These are phyloP conservation scores for Trichoderma reesei DNA, from an alignment of 495 filamentous ascomycete genomes.

Conservation along the genomic window DNA sequence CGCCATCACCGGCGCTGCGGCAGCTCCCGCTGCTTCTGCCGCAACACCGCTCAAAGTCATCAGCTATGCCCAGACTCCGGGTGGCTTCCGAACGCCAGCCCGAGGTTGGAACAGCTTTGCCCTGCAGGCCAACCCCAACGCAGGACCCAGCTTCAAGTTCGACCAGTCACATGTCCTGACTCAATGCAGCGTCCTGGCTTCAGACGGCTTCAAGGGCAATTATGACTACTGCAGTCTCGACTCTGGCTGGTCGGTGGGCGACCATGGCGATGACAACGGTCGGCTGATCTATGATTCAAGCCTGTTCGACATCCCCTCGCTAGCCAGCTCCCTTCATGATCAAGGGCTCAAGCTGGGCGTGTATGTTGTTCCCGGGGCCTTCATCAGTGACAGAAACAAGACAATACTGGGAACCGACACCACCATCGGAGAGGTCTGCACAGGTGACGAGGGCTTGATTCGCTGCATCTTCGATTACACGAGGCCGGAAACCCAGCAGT, in stretches of 20 bases:
- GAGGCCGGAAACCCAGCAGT: conserved; percentile 19
- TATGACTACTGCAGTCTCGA: conserved; percentile 18
- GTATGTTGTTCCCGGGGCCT: conserved; percentile 23
- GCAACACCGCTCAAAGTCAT: not conserved
- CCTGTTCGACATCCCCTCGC: conserved; percentile 16
- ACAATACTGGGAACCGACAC: conserved; percentile 20
- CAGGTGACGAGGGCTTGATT: conserved; percentile 17
- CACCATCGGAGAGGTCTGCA: conserved; percentile 19
- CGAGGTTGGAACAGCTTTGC: not conserved
- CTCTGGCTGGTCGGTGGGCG: conserved; percentile 22
- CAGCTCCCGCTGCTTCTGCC: not conserved
- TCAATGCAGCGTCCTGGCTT: conserved; percentile 1
- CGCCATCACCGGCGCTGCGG: not conserved
- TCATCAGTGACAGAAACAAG: conserved; percentile 18
- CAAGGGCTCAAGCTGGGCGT: conserved; percentile 21
- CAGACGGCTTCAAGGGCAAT: not conserved
- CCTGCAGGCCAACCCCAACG: not conserved
- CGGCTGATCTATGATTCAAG: conserved; percentile 19
- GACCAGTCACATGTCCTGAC: not conserved
- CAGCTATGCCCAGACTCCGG: not conserved
- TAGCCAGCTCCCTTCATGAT: conserved; percentile 19
- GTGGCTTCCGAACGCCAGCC: not conserved
- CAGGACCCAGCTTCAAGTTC: not conserved
- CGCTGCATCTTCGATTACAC: conserved; percentile 22
- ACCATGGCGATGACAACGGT: conserved; percentile 22